Base-by-base conservation (phyloP, 2,329 filamentous ascomycete species). In the Colletotrichum graminicola region DNA sequence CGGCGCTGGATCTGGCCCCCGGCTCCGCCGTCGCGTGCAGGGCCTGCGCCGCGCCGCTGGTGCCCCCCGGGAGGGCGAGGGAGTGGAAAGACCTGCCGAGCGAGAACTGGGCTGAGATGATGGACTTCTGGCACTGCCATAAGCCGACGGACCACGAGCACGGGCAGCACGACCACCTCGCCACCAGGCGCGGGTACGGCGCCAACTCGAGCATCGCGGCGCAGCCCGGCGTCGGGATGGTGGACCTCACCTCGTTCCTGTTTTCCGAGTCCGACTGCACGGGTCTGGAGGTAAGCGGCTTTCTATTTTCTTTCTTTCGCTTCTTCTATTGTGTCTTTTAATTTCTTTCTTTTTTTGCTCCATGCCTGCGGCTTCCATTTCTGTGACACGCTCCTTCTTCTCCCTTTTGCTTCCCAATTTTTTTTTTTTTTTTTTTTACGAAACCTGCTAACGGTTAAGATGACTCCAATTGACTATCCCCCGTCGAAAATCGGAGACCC, bases 121-220 rank as follows among this genome's bases (percentile, higher is more conserved):
- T 99, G 96, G 97, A 99, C 80, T 97, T 99, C 76, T 99, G 96
- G 96, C 97, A 99, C 81, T 99, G 96, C 78, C 96, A 99, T 81
- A 98, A 98, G 81, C 96, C 97, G 49, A 87, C 91, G 72, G 85
- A 90, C 66, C 84, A 90, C 73, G 80, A 80, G 23, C 74, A n/a
- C 16, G 47, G 68, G 8, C 78, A 84, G 39, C 76, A 87, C 29
- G 82, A 87, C n/a, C 80, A 82, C 56, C 84, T 89, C 21, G 84
- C 87, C 43, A 83, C 87, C 43, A 83, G 86, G 14, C 92, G 94
- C 77, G 95, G 93, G 0, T 98, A 97, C 78, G 93, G 94, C n/a
- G 93, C 94, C 39, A 91, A 91, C 55, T 94, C 91, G 75, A 88
- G 86, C 73, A 91, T 98, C 66, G 83, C 87, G 23, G 92, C 94